phyloP scores from a whole-genome alignment of 192 early-diverging fungal genomes.

The Dissophora ornata region DNA sequence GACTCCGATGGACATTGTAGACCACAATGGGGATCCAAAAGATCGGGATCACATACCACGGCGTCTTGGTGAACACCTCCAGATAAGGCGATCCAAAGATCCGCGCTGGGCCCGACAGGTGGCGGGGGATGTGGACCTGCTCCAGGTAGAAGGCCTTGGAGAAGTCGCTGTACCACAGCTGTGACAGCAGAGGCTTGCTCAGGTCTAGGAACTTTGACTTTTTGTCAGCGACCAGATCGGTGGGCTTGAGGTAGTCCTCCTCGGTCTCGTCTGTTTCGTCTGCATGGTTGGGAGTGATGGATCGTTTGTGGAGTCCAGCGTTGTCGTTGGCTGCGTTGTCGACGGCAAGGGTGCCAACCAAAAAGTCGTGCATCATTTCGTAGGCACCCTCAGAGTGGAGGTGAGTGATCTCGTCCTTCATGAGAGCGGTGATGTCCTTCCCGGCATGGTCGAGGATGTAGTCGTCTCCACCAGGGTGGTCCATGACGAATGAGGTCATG shows the following conservation, averaged over 20 bases:
- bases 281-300: background rate
- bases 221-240: constrained; percentile 57
- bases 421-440: constrained; percentile 80
- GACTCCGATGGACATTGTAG: constrained; percentile 59
- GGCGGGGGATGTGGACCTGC: constrained; percentile 92
- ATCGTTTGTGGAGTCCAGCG: background rate
- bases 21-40: constrained; percentile 86
- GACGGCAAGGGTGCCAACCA: constrained; percentile 68
- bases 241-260: constrained; percentile 53
- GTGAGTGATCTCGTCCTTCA: constrained; percentile 83
- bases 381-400: constrained; percentile 87
- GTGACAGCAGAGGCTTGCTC: constrained; percentile 81
- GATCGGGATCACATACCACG: constrained; percentile 90
- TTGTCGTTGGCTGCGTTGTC: background rate
- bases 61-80: constrained; percentile 89
- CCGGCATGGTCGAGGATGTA: constrained; percentile 89
- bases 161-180: constrained; percentile 79
- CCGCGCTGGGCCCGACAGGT: constrained; percentile 78
- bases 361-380: constrained; percentile 86
- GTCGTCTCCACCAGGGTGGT: constrained; percentile 96
- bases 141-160: constrained; percentile 87
- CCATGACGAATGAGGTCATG: constrained; percentile 84
- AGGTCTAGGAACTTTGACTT: constrained; percentile 86
- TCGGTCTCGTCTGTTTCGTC: background rate
- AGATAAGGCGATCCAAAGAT: constrained; percentile 85